Conservation (phyloP, 768 basidiomycete species). For the Galerina sulciceps region DNA sequence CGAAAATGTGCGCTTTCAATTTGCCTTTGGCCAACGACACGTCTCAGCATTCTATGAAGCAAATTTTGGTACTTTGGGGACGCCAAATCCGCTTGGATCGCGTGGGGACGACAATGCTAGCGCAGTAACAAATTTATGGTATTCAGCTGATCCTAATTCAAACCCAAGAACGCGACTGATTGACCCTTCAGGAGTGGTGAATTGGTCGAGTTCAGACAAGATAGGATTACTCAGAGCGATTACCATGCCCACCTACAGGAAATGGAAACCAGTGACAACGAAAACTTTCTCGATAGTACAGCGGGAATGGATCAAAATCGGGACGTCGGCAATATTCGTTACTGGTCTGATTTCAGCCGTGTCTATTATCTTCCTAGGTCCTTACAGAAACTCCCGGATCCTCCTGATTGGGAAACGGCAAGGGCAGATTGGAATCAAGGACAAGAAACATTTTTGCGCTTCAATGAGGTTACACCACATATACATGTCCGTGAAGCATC, state of each 20-base stretch:
- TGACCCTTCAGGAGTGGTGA: slow-evolving; percentile 48
- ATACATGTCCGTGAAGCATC: background rate
- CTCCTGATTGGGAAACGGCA: slow-evolving; percentile 53
- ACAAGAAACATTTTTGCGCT: slow-evolving; percentile 52
- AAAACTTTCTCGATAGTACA: background rate
- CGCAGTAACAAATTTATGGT: slow-evolving; percentile 15
- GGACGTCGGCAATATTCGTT: slow-evolving; percentile 41
- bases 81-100: slow-evolving; percentile 41
- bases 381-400: slow-evolving; percentile 65
- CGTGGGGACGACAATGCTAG: slow-evolving; percentile 27
- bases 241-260: slow-evolving; percentile 54
- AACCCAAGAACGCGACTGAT: background rate
- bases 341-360: slow-evolving; percentile 74
- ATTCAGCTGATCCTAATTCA: background rate
- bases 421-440: slow-evolving; percentile 63
- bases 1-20: slow-evolving; percentile 43
- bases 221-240: slow-evolving; percentile 52
- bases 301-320: background rate
- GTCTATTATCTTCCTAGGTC: slow-evolving; percentile 69
- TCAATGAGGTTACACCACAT: slow-evolving; percentile 53
- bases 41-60: slow-evolving; percentile 38
- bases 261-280: slow-evolving; percentile 27
- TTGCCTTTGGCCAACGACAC: background rate
- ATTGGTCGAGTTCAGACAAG: slow-evolving; percentile 54
- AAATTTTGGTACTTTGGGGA: slow-evolving; percentile 66